Evolutionary conservation across 2,329 filamentous ascomycete genomes (phyloP).

Genomic region (Nothomitra cinnamomea): DNA sequence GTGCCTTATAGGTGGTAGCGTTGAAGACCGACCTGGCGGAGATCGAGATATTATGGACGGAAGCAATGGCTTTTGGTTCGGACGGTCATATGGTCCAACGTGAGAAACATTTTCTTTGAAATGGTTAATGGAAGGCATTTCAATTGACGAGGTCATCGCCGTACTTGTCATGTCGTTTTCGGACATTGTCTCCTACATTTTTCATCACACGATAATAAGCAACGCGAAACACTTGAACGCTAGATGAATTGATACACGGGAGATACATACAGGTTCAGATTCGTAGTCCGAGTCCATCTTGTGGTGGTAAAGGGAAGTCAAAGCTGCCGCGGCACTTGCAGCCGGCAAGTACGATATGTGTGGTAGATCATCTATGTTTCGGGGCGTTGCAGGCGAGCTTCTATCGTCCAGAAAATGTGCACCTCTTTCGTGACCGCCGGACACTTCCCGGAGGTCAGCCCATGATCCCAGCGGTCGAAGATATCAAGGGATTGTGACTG

Average conservation of each 20-base stretch:
- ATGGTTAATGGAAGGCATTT: constrained; percentile 53
- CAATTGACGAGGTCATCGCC: constrained; percentile 47
- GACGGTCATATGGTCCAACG: constrained; percentile 36
- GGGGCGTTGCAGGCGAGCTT: constrained; percentile 10
- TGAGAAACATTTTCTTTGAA: constrained; percentile 58
- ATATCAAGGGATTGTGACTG: constrained; percentile 22
- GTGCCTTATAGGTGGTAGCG: constrained; percentile 67
- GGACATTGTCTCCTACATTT: constrained; percentile 48
- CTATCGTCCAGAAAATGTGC: constrained; percentile 10
- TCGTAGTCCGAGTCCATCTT: constrained; percentile 65
- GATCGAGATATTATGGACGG: constrained; percentile 71
- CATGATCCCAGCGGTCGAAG: constrained; percentile 13
- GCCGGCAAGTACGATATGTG: constrained; percentile 42
- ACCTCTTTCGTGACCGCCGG: constrained; percentile 4
- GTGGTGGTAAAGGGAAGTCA: constrained; percentile 71
- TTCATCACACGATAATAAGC: constrained; percentile 6
- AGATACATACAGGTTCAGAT: constrained; percentile 48
- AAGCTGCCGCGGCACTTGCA: constrained; percentile 65
- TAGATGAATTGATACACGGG: neutral
- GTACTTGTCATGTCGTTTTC: constrained; percentile 49
- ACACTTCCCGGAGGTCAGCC: constrained; percentile 4
- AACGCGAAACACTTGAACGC: constrained; percentile 12
- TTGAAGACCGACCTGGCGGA: constrained; percentile 73
- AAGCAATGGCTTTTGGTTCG: constrained; percentile 54
- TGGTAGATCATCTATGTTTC: constrained; percentile 11